Evolutionary conservation across 2,329 filamentous ascomycete genomes (phyloP).

Genomic region (Ceratocystis harringtonii): DNA sequence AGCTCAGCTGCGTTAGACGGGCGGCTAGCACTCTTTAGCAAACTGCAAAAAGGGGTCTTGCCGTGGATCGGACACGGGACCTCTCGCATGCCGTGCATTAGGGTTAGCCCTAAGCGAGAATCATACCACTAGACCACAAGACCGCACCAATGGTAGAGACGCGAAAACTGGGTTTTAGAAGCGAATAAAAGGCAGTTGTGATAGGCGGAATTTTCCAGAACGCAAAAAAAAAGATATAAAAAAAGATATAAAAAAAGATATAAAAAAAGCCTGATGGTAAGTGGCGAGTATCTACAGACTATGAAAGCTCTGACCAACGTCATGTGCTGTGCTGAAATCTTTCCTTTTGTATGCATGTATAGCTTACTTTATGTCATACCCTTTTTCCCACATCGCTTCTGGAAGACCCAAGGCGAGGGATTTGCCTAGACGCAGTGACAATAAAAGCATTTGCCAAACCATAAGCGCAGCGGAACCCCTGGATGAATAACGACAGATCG

Average conservation of each 20-base stretch:
- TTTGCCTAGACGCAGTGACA: background rate
- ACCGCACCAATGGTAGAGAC: constrained; percentile 20
- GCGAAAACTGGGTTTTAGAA: rapidly evolving
- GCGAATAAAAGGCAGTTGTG: too few species aligned
- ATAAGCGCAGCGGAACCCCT: background rate
- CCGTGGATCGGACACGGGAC: constrained; percentile 21
- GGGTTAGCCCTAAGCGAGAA: constrained; percentile 50
- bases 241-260: too few species aligned
- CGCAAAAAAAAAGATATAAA: too few species aligned
- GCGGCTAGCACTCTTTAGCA: background rate
- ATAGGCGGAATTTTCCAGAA: too few species aligned
- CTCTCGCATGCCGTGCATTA: constrained; percentile 21
- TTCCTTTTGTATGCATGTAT: too few species aligned
- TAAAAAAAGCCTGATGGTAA: too few species aligned
- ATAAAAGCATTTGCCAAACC: background rate
- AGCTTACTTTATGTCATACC: too few species aligned
- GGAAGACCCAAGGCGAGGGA: background rate
- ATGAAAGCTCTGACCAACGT: too few species aligned
- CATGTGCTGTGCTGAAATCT: too few species aligned
- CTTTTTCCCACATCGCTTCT: background rate
- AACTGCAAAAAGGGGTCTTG: constrained; percentile 12
- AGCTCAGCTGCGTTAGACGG: background rate
- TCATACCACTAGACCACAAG: constrained; percentile 54
- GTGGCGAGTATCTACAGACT: too few species aligned
- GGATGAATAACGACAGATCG: background rate